Evolutionary conservation across 345 rosid genomes (phyloP), one percentile per base, ranked within the genome.

Genomic region (Citropsis articulata): DNA sequence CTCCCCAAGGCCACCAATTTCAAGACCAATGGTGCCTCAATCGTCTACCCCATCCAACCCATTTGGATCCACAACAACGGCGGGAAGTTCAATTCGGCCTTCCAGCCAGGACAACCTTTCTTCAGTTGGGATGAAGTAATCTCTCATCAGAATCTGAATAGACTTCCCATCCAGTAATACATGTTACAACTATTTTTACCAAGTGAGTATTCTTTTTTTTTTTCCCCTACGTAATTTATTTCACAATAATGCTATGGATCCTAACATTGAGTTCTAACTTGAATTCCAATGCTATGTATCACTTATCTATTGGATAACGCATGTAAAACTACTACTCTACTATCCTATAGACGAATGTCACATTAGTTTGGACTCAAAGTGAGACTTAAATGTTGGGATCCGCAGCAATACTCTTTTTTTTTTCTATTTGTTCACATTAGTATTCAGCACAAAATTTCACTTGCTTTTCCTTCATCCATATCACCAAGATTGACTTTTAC

Each of bases 1-100:
- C 56, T 71, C 87, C 75, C 90, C 85, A 56, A 89, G 95, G 73
- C 97, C 95, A 35, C 92, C 97, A 42, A 78, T 96, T 80, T 80
- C 89, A 59, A 90, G 91, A 77, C 91, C 92, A 22, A 71, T 86
- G 73, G 92, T 91, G 72, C 48, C 89, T 10, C 22, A 87, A 78
- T 77, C 82, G 72, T 86, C 92, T 62, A 79, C 66, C 62, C 73
- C 88, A 50, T 77, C 92, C 57, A 78, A 81, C 77, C 81, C 86
- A 73, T 83, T 89, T 76, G 81, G 71, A 50, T 81, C 91, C 57
- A 66, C 94, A 61, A 82, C 87, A 35, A 71, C 81, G 48, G 77
- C 89, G 28, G 93, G 90, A 80, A 85, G 87, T 76, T 83, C 94
- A 68, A 78, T 77, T 81, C 89, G 86, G 56, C 85, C 90, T 80